Percentiles rank a stretch among this genome's conserved stretches.
These are phyloP conservation scores for Ganoderma leucocontextum DNA, from an alignment of 1,284 basidiomycete genomes.

Conservation along the genomic window DNA sequence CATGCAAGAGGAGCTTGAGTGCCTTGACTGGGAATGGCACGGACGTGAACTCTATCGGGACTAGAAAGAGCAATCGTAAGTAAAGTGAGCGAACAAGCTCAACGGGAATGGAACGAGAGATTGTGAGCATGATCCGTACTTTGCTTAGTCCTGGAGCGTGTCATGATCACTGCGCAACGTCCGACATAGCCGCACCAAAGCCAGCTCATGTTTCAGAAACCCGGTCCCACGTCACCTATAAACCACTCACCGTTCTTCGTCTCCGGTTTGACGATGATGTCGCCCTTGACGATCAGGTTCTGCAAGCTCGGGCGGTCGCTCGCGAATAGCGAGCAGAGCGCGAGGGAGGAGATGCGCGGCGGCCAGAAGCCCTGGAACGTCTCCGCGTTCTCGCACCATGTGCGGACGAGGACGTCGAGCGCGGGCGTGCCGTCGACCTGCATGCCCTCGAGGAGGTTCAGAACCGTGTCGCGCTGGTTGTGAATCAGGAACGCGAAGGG, in stretches of 20 bases:
- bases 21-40: slow-evolving; percentile 92
- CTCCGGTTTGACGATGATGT: slow-evolving; percentile 84
- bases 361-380: slow-evolving; percentile 97
- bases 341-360: slow-evolving; percentile 84
- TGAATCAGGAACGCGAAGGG: slow-evolving; percentile 92
- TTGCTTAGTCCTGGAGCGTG: slow-evolving; percentile 87
- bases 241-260: slow-evolving; percentile 77
- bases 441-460: slow-evolving; percentile 78
- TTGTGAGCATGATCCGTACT: slow-evolving; percentile 59
- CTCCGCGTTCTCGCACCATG: slow-evolving; percentile 95
- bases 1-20: slow-evolving; percentile 88
- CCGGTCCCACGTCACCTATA: slow-evolving; percentile 22
- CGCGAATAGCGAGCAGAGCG: slow-evolving; percentile 80
- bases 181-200: slow-evolving; percentile 14
- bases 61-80: slow-evolving; percentile 48
- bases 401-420: slow-evolving; percentile 84
- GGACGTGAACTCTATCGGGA: slow-evolving; percentile 85
- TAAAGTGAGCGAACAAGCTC: not conserved
- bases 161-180: slow-evolving; percentile 84
- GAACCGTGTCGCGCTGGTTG: slow-evolving; percentile 80
- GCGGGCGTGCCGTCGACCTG: slow-evolving; percentile 64
- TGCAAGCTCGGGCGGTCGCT: slow-evolving; percentile 69
- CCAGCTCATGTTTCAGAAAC: slow-evolving; percentile 26
- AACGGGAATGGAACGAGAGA: slow-evolving; percentile 13
- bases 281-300: slow-evolving; percentile 86